Percentiles rank a stretch among this genome's conserved stretches.
These are phyloP conservation scores for Suillus spraguei DNA, from an alignment of 768 basidiomycete genomes.

Conservation along the genomic window DNA sequence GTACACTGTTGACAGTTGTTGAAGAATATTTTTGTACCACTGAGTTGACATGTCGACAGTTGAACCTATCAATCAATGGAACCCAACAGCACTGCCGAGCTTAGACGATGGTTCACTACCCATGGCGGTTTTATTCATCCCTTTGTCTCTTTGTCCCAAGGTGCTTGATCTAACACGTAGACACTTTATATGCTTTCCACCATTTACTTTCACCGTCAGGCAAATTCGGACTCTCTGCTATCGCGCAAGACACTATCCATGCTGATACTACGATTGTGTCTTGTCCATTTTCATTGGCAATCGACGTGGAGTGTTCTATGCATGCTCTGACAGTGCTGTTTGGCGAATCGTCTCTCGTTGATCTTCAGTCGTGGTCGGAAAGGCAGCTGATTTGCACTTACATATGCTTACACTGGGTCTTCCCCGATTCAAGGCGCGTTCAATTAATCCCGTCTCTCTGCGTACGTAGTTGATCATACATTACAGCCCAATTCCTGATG, in stretches of 20 bases:
- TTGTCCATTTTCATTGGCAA: constrained; percentile 66
- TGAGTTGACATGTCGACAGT: no score
- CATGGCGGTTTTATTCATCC: constrained; percentile 57
- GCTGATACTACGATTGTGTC: constrained; percentile 59
- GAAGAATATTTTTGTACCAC: no score
- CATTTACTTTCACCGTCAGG: constrained; percentile 31
- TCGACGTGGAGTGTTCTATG: constrained; percentile 56
- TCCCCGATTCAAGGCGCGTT: constrained; percentile 39
- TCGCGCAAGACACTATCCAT: constrained; percentile 50
- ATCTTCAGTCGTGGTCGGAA: constrained; percentile 51
- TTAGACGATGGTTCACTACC: constrained; percentile 53
- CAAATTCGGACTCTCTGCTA: constrained; percentile 49
- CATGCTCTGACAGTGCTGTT: constrained; percentile 47
- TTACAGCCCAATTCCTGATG: constrained; percentile 12
- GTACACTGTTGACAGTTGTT: no score
- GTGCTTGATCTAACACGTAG: constrained; percentile 32
- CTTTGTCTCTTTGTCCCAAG: constrained; percentile 45
- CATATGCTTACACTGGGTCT: constrained; percentile 63
- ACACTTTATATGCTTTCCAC: constrained; percentile 5
- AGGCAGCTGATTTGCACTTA: constrained; percentile 73
- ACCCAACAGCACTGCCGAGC: constrained; percentile 13
- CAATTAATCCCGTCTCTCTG: neutral
- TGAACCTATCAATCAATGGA: constrained; percentile 1
- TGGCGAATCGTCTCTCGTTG: constrained; percentile 18
- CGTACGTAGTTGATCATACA: constrained; percentile 10